Evolutionary conservation across 2,329 filamentous ascomycete species (phyloP).

Genomic region (Botryotinia narcissicola): DNA sequence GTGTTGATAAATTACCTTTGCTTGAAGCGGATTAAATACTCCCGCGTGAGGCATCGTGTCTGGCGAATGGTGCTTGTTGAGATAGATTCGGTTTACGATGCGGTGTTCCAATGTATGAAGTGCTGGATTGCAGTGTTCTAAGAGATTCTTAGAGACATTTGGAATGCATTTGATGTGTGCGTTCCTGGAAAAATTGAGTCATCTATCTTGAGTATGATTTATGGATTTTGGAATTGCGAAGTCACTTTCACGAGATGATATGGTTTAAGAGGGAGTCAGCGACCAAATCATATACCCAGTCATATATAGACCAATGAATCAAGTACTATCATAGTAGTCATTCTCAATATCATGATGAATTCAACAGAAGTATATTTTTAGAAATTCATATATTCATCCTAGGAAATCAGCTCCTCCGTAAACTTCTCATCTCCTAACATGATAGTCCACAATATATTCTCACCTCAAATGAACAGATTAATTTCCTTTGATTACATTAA

Average conservation of each 20-base stretch:
- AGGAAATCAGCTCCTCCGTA: neutral
- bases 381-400: neutral
- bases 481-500: neutral
- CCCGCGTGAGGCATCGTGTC: neutral
- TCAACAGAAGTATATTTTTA: neutral
- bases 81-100: neutral
- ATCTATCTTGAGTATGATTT: neutral
- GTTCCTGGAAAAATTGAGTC: neutral
- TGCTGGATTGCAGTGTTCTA: neutral
- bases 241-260: neutral
- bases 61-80: neutral
- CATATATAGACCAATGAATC: neutral
- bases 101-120: neutral
- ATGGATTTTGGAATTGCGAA: neutral
- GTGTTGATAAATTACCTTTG: neutral
- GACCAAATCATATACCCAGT: neutral
- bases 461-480: neutral
- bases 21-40: neutral
- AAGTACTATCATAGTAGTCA: neutral
- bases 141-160: neutral
- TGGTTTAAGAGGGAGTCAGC: neutral
- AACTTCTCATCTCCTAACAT: neutral
- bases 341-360: neutral
- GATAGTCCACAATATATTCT: neutral
- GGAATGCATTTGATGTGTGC: neutral